Percentiles rank a stretch among this genome's conserved stretches.
Conservation (phyloP, 1,284 basidiomycete genomes). For the Athelia psychrophila region DNA sequence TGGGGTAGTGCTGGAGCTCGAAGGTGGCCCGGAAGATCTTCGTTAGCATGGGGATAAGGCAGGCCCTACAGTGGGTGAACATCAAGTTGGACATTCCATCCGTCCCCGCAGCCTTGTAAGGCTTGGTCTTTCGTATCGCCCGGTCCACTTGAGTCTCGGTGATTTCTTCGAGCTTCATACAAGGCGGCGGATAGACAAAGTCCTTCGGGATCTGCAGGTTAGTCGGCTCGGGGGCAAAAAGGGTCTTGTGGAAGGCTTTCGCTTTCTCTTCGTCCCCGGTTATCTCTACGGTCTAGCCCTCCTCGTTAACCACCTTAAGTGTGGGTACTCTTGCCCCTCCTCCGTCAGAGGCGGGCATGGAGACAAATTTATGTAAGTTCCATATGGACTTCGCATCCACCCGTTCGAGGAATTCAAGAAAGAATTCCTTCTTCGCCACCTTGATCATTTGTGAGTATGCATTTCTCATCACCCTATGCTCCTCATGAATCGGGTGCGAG, state of each 20-base stretch:
- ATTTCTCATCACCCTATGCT: constrained; percentile 5
- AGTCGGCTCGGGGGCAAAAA: constrained; percentile 13
- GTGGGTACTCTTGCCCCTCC: constrained; percentile 22
- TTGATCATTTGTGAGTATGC: constrained; percentile 19
- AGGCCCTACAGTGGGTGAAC: constrained; percentile 15
- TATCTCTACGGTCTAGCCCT: constrained; percentile 8
- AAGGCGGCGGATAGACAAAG: constrained; percentile 18
- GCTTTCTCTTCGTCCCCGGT: constrained; percentile 38
- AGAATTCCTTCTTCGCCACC: constrained; percentile 21
- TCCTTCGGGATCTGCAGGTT: background rate
- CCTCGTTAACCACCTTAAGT: constrained; percentile 11
- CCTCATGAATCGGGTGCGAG: constrained; percentile 15
- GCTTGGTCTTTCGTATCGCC: constrained; percentile 16
- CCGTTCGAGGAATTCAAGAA: constrained; percentile 24
- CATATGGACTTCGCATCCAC: constrained; percentile 19
- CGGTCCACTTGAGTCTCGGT: constrained; percentile 13
- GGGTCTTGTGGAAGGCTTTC: constrained; percentile 42
- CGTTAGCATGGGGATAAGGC: constrained; percentile 17
- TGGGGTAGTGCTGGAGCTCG: constrained; percentile 13
- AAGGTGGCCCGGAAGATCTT: constrained; percentile 22
- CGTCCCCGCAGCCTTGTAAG: constrained; percentile 27
- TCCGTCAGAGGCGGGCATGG: constrained; percentile 19
- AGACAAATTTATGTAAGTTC: constrained; percentile 22
- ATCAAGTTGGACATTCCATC: constrained; percentile 29
- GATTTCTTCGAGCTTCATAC: constrained; percentile 7